Evolutionary conservation across 495 filamentous ascomycete genomes (phyloP).

Genomic region (Penicillium taxi): DNA sequence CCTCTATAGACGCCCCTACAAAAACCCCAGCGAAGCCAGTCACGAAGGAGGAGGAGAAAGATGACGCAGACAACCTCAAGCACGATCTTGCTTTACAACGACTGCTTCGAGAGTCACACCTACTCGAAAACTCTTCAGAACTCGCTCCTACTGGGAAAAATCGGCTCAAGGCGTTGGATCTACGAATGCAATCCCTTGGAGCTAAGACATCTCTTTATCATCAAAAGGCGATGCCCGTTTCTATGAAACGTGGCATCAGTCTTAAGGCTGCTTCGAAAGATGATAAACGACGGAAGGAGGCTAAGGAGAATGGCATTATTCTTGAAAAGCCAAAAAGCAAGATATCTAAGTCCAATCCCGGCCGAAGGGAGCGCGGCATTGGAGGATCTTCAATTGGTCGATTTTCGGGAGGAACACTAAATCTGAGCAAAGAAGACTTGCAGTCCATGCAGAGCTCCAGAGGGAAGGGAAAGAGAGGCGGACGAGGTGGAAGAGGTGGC

Average conservation of each 20-base stretch:
- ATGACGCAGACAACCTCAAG: conserved; percentile 62
- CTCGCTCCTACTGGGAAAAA: conserved; percentile 56
- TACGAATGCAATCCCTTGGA: conserved; percentile 72
- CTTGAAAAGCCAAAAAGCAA: conserved; percentile 65
- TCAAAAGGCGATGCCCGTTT: conserved; percentile 78
- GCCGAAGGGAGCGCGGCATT: conserved; percentile 56
- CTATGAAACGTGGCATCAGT: conserved; percentile 69
- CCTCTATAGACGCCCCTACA: conserved; percentile 26
- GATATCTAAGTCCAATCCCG: conserved; percentile 27
- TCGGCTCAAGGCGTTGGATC: conserved; percentile 68
- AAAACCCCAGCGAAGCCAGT: conserved; percentile 24
- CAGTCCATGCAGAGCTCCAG: conserved; percentile 43
- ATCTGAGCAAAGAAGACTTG: conserved; percentile 70
- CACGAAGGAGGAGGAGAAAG: conserved; percentile 39
- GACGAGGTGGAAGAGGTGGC: conserved; percentile 11
- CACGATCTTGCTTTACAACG: conserved; percentile 89
- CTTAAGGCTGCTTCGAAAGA: conserved; percentile 57
- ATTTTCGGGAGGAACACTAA: conserved; percentile 71
- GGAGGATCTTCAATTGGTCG: conserved; percentile 70
- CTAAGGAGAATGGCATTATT: conserved; percentile 83
- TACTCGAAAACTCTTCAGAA: conserved; percentile 61
- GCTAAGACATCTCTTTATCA: conserved; percentile 63
- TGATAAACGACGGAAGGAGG: conserved; percentile 62
- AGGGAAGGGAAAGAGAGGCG: conserved; percentile 21
- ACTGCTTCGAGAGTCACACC: conserved; percentile 84